These are phyloP conservation scores for Saturnispora halmiae DNA, from an alignment of 805 yeast species.

Conservation along the genomic window DNA sequence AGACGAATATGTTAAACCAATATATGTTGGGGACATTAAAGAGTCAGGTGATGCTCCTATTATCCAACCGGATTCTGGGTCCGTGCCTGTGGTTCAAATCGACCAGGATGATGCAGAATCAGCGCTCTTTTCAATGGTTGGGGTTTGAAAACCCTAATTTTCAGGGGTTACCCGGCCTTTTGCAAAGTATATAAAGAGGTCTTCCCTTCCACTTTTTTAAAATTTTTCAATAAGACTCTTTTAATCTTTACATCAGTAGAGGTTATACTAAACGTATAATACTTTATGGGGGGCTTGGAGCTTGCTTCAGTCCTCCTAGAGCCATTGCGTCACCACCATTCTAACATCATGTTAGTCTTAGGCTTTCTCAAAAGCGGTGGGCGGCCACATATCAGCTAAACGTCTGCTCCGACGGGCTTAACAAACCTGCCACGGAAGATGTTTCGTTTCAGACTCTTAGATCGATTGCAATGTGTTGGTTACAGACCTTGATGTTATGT, in stretches of 20 bases:
- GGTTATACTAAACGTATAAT: conserved; percentile 68
- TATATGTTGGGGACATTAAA: conserved; percentile 18
- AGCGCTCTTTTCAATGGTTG: conserved; percentile 24
- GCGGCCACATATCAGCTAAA: conserved; percentile 50
- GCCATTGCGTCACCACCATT: conserved; percentile 36
- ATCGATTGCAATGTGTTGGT: conserved; percentile 34
- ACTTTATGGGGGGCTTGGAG: conserved; percentile 13
- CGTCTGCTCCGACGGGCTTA: conserved; percentile 55
- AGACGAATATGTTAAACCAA: conserved; percentile 42
- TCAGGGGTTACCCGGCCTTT: conserved; percentile 8
- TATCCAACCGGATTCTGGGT: too few species aligned
- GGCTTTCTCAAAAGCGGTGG: conserved; percentile 16
- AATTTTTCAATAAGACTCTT: conserved; percentile 8
- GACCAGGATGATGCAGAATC: conserved; percentile 26
- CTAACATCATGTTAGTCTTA: conserved; percentile 33
- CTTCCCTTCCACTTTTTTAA: conserved; percentile 5
- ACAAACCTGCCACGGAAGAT: conserved; percentile 63
- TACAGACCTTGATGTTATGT: conserved; percentile 23
- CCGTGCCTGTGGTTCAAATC: too few species aligned
- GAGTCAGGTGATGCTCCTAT: too few species aligned
- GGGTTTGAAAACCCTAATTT: conserved; percentile 12
- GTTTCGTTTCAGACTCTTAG: conserved; percentile 77
- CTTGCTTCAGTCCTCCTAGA: conserved; percentile 27
- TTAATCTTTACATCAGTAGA: conserved; percentile 56
- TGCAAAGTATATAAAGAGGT: too few species aligned